Conservation (phyloP, 768 basidiomycete species). For the Pleurotus cornucopiae region DNA sequence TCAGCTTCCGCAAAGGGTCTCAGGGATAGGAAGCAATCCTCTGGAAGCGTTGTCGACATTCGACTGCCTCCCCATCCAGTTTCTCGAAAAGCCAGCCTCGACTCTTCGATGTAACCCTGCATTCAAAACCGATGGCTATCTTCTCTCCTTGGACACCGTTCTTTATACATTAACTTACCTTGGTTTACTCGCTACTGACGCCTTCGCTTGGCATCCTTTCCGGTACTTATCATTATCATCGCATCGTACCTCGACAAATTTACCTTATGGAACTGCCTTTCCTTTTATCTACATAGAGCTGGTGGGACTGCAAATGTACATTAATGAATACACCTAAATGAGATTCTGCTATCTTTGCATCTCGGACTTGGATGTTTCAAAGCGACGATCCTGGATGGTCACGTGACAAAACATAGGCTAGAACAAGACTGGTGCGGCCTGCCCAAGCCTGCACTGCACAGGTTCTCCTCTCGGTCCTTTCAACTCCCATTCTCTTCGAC, state of each 20-base stretch:
- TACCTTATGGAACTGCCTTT: too few species aligned
- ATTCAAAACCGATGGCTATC: not conserved
- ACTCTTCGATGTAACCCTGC: not conserved
- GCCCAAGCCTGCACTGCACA: not conserved
- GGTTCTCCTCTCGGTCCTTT: conserved; percentile 1
- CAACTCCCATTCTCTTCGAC: conserved; percentile 10
- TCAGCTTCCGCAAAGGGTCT: not conserved
- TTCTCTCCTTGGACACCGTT: too few species aligned
- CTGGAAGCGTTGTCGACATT: not conserved
- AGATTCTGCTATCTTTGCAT: too few species aligned
- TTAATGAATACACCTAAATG: too few species aligned
- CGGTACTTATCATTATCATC: too few species aligned
- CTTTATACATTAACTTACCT: too few species aligned
- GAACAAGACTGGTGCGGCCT: conserved; percentile 1
- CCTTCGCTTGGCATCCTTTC: too few species aligned
- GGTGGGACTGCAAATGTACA: too few species aligned
- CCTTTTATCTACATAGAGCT: too few species aligned
- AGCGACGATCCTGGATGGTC: not conserved
- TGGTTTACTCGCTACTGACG: too few species aligned
- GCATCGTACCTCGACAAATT: too few species aligned
- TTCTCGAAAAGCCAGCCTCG: not conserved
- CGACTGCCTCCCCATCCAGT: not conserved
- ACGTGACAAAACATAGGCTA: not conserved
- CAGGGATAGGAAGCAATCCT: not conserved
- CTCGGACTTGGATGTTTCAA: too few species aligned